These are phyloP conservation scores for Penicillium arizonense DNA, from an alignment of 495 filamentous ascomycete genomes.

Conservation along the genomic window DNA sequence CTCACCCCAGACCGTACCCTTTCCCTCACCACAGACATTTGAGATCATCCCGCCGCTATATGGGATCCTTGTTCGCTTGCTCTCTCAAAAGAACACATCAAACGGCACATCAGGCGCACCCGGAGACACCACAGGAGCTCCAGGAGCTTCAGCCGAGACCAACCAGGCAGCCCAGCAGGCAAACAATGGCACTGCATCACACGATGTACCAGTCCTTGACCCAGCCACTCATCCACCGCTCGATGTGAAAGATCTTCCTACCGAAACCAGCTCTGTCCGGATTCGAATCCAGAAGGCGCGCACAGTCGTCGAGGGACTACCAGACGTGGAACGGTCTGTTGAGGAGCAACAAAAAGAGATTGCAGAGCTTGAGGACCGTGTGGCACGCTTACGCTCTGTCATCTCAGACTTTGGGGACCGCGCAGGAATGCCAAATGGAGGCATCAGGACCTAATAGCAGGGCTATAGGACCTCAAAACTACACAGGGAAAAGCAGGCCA, in stretches of 20 bases:
- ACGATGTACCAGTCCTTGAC: slow-evolving; percentile 23
- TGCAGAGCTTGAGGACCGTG: slow-evolving; percentile 64
- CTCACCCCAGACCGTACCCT: slow-evolving; percentile 48
- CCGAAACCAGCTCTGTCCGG: slow-evolving; percentile 70
- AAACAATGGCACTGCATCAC: slow-evolving; percentile 22
- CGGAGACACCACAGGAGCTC: slow-evolving; percentile 23
- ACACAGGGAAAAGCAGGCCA: background rate
- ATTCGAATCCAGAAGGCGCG: slow-evolving; percentile 79
- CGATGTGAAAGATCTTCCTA: slow-evolving; percentile 73
- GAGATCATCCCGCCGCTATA: slow-evolving; percentile 84
- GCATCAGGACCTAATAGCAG: background rate
- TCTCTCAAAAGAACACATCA: slow-evolving; percentile 32
- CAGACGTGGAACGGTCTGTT: slow-evolving; percentile 70
- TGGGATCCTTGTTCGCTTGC: slow-evolving; percentile 71
- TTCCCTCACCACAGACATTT: slow-evolving; percentile 62
- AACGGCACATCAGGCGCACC: slow-evolving; percentile 16
- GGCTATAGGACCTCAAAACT: background rate
- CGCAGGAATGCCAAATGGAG: slow-evolving; percentile 14
- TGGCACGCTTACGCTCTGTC: slow-evolving; percentile 57
- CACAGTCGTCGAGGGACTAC: slow-evolving; percentile 62
- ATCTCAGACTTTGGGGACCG: slow-evolving; percentile 44
- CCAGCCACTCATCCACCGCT: slow-evolving; percentile 47
- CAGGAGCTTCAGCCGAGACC: slow-evolving; percentile 17
- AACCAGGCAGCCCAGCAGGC: slow-evolving; percentile 27
- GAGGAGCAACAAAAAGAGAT: slow-evolving; percentile 84